A percentile compares a stretch with the other conserved stretches of the same genome.
These are phyloP conservation scores for Berberis thunbergii DNA, from an alignment of 164 flowering plant species.

Conservation along the genomic window DNA sequence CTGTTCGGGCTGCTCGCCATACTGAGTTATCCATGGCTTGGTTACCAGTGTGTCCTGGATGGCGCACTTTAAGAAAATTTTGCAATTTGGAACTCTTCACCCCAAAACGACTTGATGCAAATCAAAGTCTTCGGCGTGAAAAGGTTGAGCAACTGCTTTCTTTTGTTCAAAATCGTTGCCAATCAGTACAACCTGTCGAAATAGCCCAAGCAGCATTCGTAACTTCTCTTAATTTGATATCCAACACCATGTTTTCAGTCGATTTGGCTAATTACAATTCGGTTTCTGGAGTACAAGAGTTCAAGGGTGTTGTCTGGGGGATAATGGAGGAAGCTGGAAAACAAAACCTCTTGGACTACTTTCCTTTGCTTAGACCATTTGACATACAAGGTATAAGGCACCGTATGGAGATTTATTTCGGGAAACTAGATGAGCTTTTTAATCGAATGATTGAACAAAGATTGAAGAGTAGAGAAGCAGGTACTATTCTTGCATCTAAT, in stretches of 20 bases:
- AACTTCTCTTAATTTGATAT: constrained; percentile 7
- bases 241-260: constrained; percentile 5
- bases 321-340: too few relatives aligned
- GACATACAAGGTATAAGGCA: too few relatives aligned
- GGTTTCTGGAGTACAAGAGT: background rate
- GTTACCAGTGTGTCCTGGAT: background rate
- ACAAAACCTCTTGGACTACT: too few relatives aligned
- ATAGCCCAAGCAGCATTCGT: constrained; percentile 3
- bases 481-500: background rate
- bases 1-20: background rate
- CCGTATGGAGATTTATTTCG: too few relatives aligned
- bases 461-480: too few relatives aligned
- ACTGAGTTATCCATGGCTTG: constrained; percentile 4
- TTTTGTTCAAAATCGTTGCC: background rate
- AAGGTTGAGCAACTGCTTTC: constrained; percentile 3
- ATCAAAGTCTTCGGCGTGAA: background rate
- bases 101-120: constrained; percentile 1
- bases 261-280: constrained; percentile 3
- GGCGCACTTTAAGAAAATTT: constrained; percentile 6
- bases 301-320: too few relatives aligned
- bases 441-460: too few relatives aligned
- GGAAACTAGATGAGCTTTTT: too few relatives aligned
- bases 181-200: background rate
- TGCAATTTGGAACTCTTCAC: constrained; percentile 2
- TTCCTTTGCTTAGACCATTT: too few relatives aligned